These are phyloP conservation scores for Aspergillus candidus DNA, from an alignment of 2,329 filamentous ascomycete genomes.

Conservation along the genomic window DNA sequence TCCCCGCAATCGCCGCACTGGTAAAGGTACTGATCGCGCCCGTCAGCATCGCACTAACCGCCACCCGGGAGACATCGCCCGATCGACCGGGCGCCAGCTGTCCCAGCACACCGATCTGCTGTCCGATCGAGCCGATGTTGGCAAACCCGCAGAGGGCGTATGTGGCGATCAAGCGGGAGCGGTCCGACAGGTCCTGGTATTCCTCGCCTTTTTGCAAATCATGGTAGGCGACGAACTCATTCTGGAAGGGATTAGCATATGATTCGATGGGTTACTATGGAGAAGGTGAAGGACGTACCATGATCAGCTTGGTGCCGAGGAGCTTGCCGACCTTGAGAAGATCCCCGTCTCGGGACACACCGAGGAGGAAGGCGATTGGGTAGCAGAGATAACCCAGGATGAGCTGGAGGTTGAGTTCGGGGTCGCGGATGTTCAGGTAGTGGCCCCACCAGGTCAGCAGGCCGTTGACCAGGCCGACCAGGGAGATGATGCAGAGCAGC, in stretches of 20 bases:
- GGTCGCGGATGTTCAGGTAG: constrained; percentile 67
- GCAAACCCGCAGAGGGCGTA: constrained; percentile 79
- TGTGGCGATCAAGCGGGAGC: constrained; percentile 74
- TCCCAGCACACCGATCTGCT: constrained; percentile 80
- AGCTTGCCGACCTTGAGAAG: constrained; percentile 68
- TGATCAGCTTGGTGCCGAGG: constrained; percentile 79
- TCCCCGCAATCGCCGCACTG: constrained; percentile 69
- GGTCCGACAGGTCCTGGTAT: constrained; percentile 58
- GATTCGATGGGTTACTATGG: background rate
- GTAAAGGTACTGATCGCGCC: constrained; percentile 75
- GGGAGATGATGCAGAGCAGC: constrained; percentile 75
- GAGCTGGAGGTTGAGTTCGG: constrained; percentile 65
- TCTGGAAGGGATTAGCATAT: constrained; percentile 36
- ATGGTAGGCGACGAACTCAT: constrained; percentile 72
- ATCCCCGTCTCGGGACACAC: constrained; percentile 59
- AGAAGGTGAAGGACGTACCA: constrained; percentile 40
- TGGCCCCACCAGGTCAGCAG: constrained; percentile 77
- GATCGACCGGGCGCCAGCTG: constrained; percentile 70
- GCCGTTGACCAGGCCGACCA: constrained; percentile 68
- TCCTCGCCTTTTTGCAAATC: constrained; percentile 46
- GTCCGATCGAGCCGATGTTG: constrained; percentile 81
- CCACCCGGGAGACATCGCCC: constrained; percentile 69
- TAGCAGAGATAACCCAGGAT: constrained; percentile 74
- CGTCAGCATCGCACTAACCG: constrained; percentile 68
- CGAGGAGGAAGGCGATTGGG: constrained; percentile 73